These are phyloP conservation scores for Globomyces pollinis-pini DNA, from an alignment of 192 early-diverging fungal species.

Conservation along the genomic window DNA sequence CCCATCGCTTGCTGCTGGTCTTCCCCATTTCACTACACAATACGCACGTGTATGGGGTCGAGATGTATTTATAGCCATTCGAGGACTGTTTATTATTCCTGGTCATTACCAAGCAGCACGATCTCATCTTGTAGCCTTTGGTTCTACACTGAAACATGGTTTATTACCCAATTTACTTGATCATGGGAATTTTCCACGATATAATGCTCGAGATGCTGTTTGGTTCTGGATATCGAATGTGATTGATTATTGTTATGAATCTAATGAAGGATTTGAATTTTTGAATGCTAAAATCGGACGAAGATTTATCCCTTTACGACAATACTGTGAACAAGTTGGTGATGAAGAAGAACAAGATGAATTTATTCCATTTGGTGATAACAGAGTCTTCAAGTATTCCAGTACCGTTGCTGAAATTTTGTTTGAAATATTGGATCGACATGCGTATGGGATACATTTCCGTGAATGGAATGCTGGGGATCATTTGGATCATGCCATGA, in stretches of 20 bases:
- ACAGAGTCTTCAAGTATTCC: constrained; percentile 50
- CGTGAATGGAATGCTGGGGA: constrained; percentile 92
- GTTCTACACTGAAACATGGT: constrained; percentile 84
- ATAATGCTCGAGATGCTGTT: constrained; percentile 91
- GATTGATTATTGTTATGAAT: constrained; percentile 71
- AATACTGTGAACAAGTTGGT: constrained; percentile 33
- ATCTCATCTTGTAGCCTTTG: constrained; percentile 85
- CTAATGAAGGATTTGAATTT: constrained; percentile 70
- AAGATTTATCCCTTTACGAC: constrained; percentile 66
- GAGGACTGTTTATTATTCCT: constrained; percentile 74
- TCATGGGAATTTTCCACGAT: constrained; percentile 71
- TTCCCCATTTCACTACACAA: constrained; percentile 86
- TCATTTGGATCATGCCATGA: constrained; percentile 85
- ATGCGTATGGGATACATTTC: constrained; percentile 85
- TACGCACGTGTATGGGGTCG: constrained; percentile 99
- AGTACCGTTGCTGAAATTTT: constrained; percentile 78
- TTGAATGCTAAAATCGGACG: constrained; percentile 62
- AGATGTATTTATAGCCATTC: constrained; percentile 89
- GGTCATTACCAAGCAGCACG: constrained; percentile 78
- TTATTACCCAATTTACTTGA: constrained; percentile 96
- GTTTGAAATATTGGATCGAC: constrained; percentile 84
- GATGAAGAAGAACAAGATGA: constrained; percentile 30
- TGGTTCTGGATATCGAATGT: constrained; percentile 95
- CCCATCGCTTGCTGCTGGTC: constrained; percentile 78
- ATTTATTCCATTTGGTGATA: constrained; percentile 40